phyloP scores from a whole-genome alignment of 2,329 filamentous ascomycete genomes.

The Colletotrichum sojae region DNA sequence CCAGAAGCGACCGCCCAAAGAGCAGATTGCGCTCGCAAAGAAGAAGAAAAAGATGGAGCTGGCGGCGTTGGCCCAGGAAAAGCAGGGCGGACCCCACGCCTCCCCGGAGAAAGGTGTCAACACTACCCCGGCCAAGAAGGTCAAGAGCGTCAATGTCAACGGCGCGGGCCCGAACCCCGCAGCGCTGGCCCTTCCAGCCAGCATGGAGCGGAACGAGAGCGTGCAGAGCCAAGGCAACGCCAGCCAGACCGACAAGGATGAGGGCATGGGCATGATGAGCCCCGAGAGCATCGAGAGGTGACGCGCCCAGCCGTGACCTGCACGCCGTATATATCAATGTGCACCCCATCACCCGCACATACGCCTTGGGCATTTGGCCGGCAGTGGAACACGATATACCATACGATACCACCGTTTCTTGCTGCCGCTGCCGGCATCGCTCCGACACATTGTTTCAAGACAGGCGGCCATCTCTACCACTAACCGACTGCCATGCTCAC shows the following conservation, averaged over 20 bases:
- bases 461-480: too few relatives aligned
- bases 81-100: slow-evolving; percentile 52
- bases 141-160: slow-evolving; percentile 58
- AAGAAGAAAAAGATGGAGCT: slow-evolving; percentile 85
- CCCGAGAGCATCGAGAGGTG: slow-evolving; percentile 78
- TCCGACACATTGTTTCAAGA: not conserved
- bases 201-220: slow-evolving; percentile 73
- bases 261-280: slow-evolving; percentile 84
- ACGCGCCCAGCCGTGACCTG: slow-evolving; percentile 2
- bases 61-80: slow-evolving; percentile 66
- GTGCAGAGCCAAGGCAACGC: slow-evolving; percentile 71
- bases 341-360: slow-evolving; percentile 10
- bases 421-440: not conserved
- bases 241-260: slow-evolving; percentile 78
- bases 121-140: slow-evolving; percentile 66
- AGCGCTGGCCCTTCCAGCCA: slow-evolving; percentile 56
- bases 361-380: not conserved
- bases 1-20: slow-evolving; percentile 84
- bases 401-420: not conserved
- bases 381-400: not conserved
- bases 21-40: slow-evolving; percentile 87
- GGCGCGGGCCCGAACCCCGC: slow-evolving; percentile 56
- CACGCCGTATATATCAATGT: slow-evolving; percentile 23
- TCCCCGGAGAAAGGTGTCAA: slow-evolving; percentile 53
- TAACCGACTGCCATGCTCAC: not conserved